Conservation (phyloP, 495 filamentous ascomycete genomes). For the Stereocaulon alpinum region DNA sequence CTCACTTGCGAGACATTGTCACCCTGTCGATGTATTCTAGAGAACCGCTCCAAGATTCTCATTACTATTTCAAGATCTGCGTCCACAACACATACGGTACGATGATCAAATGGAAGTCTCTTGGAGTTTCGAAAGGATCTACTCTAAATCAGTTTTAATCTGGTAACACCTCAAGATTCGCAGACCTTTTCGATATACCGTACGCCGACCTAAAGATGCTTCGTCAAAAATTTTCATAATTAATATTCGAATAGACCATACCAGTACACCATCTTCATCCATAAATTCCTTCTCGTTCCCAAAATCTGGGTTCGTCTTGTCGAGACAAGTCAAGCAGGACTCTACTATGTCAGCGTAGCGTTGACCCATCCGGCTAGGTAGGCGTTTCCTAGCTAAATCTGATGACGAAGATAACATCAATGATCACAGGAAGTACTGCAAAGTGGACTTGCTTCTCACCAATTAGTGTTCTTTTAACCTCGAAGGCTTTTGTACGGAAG, state of each 20-base stretch:
- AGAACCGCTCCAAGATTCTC: neutral
- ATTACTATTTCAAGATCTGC: no score
- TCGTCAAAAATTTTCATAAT: neutral
- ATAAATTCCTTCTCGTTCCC: constrained; percentile 33
- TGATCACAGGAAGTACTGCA: neutral
- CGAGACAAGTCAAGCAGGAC: constrained; percentile 47
- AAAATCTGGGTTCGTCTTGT: constrained; percentile 37
- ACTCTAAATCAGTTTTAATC: neutral
- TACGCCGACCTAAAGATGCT: neutral
- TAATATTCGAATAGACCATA: constrained; percentile 25
- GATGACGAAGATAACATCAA: neutral
- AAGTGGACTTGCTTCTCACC: neutral
- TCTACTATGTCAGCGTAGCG: constrained; percentile 40
- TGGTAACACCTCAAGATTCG: neutral
- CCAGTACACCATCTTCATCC: constrained; percentile 39
- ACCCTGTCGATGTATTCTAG: no score
- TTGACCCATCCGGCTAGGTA: constrained; percentile 40
- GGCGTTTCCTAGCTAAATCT: constrained; percentile 25
- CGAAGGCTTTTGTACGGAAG: neutral
- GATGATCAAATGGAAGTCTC: neutral
- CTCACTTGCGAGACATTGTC: no score
- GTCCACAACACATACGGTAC: neutral
- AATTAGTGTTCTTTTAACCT: neutral
- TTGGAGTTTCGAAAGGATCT: constrained; percentile 5
- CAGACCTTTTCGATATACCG: constrained; percentile 3